Evolutionary conservation across 345 rosid species (phyloP).

Genomic region (Ricinus communis): DNA sequence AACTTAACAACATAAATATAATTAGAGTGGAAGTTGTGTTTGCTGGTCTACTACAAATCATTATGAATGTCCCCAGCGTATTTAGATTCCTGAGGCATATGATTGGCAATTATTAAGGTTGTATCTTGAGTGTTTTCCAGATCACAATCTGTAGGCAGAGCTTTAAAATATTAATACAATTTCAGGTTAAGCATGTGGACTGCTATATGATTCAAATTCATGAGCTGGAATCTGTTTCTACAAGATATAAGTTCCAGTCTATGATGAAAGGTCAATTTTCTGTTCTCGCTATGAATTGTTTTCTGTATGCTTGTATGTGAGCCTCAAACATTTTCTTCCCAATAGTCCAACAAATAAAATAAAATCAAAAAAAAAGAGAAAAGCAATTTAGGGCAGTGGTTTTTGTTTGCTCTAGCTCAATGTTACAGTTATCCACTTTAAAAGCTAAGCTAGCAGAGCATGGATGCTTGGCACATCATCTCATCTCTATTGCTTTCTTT

Average conservation of each 20-base stretch:
- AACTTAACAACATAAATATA: too few relatives aligned
- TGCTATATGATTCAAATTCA: conserved; percentile 65
- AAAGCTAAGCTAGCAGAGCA: neutral
- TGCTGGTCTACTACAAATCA: too few relatives aligned
- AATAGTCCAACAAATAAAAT: neutral
- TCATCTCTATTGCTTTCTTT: neutral
- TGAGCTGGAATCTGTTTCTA: conserved; percentile 80
- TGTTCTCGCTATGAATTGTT: too few relatives aligned
- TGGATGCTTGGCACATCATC: too few relatives aligned
- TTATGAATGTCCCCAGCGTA: too few relatives aligned
- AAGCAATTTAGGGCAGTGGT: neutral
- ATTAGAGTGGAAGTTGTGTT: too few relatives aligned
- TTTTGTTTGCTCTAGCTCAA: neutral
- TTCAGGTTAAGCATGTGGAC: conserved; percentile 86
- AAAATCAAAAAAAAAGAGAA: too few relatives aligned
- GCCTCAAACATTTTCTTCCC: neutral
- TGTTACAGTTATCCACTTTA: conserved; percentile 1
- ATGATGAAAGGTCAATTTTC: conserved; percentile 84
- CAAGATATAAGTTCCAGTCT: conserved; percentile 74
- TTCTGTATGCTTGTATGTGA: neutral
- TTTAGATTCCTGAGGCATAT: too few relatives aligned
- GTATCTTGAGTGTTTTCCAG: too few relatives aligned
- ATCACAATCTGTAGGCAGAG: neutral
- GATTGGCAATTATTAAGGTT: too few relatives aligned
- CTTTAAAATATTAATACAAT: neutral